Base-by-base conservation (phyloP, 768 basidiomycete genomes). In the Tulasnella sp. region DNA sequence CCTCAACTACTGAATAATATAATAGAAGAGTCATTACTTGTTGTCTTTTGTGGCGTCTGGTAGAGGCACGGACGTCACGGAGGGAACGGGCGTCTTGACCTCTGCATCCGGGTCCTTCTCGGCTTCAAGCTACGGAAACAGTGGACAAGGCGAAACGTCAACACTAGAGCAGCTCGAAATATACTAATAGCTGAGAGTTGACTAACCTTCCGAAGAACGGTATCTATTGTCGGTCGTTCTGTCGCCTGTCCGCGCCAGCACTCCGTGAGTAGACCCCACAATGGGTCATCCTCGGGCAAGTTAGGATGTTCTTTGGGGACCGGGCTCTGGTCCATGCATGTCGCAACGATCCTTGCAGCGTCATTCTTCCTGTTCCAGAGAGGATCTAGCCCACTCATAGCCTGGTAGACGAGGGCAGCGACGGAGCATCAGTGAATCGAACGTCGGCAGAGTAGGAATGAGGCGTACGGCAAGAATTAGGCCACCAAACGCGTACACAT, bases 401-500 rank as follows among this genome's bases (percentile, higher is more conserved):
- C 72, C 72, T 72, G 42, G 8, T 6, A 36, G 3, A n/a, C n/a
- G 54, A 12, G n/a, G 3, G 25, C 19, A 22, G 54, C 5, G 12
- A 17, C 15, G 5, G 29, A 38, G 31, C 5, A 49, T 42, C 19
- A 17, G 25, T 36, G 25, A 42, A 25, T 22, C 9, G 52, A n/a
- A 29, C 17, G 34, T 8, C 39, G 72, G 19, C 29, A 45, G 4
- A 3, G 34, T 22, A 4, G 17, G 17, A 11, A 15, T 19, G 1
- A 17, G 49, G 15, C 52, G 49, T 31, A 74, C 73, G 1, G 25
- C 34, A n/a, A 74, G 52, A 15, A 74, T 74, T 9, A 74, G 36
- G 7, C 73, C 42, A 12, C 31, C 52, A 38, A 74, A 74, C n/a
- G 73, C 29, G n/a, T 58, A 74, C 31, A 74, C 73, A 58, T 74